Conservation (phyloP, 306 rosid species). For the Spatholobus suberectus region DNA sequence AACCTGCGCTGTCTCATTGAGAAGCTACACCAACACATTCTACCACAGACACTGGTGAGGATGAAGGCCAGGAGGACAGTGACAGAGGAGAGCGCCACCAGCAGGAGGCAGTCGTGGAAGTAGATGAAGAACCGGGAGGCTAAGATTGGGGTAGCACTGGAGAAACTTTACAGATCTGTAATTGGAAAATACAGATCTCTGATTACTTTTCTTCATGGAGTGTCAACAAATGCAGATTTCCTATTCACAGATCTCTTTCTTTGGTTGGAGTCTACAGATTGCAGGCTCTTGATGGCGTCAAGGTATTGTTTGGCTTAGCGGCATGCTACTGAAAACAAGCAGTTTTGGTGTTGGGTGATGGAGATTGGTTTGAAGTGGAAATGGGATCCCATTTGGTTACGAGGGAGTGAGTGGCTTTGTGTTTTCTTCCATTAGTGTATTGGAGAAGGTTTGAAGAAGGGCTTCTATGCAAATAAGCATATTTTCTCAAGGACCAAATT, state of each 20-base stretch:
- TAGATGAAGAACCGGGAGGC: neutral
- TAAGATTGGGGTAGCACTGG: neutral
- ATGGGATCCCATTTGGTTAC: neutral
- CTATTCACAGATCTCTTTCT: neutral
- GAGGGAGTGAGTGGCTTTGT: neutral
- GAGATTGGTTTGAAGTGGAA: neutral
- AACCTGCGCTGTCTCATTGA: neutral
- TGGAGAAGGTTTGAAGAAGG: neutral
- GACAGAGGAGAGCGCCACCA: neutral
- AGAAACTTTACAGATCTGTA: neutral
- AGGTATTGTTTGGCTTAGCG: neutral
- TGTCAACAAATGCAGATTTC: neutral
- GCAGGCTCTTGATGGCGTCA: neutral
- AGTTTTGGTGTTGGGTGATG: neutral
- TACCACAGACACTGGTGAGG: neutral
- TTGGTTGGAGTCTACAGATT: neutral
- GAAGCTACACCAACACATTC: neutral
- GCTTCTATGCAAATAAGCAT: neutral
- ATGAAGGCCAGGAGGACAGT: neutral
- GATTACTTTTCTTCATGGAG: neutral
- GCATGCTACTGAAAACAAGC: neutral
- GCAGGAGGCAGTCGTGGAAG: neutral
- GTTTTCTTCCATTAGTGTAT: neutral
- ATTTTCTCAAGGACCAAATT: neutral
- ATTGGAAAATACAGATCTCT: neutral